Percentiles rank a stretch among this genome's conserved stretches.
These are phyloP conservation scores for Ophiostoma novo-ulmi DNA, from an alignment of 2,329 filamentous ascomycete genomes.

Conservation along the genomic window DNA sequence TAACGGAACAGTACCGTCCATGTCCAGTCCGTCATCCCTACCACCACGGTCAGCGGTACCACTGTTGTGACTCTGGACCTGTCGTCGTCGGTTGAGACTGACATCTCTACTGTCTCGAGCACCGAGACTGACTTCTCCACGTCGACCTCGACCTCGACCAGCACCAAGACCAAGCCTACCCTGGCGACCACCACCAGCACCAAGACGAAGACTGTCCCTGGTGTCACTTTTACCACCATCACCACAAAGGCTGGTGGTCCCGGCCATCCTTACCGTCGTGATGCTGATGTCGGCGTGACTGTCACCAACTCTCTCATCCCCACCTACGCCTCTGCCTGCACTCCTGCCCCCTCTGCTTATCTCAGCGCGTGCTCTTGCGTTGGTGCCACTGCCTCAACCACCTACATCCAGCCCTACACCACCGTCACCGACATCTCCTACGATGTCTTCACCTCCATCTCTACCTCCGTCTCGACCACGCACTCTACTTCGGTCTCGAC, in stretches of 20 bases:
- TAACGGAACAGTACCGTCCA: background rate
- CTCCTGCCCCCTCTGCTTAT: background rate
- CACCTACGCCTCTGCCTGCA: constrained; percentile 17
- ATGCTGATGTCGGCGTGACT: background rate
- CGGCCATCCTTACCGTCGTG: background rate
- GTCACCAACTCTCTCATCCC: constrained; percentile 2
- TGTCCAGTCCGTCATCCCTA: constrained; percentile 4
- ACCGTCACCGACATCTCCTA: background rate
- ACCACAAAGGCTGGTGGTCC: constrained; percentile 1
- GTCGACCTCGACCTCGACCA: constrained; percentile 3
- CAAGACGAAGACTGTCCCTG: constrained; percentile 13
- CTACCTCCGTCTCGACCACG: background rate
- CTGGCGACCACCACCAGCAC: background rate
- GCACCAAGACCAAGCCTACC: background rate
- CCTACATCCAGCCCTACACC: constrained; percentile 3
- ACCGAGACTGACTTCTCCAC: constrained; percentile 9
- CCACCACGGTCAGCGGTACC: background rate
- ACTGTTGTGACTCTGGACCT: background rate
- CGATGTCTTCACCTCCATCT: background rate
- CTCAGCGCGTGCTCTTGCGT: constrained; percentile 18
- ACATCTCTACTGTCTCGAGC: background rate
- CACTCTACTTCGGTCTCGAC: background rate
- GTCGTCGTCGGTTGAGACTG: constrained; percentile 1
- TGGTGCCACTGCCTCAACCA: background rate
- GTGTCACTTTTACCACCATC: background rate